Percentiles rank a stretch among this genome's conserved stretches.
Evolutionary conservation across 2,329 filamentous ascomycete genomes (phyloP).

Genomic region (Botrytis fabae): DNA sequence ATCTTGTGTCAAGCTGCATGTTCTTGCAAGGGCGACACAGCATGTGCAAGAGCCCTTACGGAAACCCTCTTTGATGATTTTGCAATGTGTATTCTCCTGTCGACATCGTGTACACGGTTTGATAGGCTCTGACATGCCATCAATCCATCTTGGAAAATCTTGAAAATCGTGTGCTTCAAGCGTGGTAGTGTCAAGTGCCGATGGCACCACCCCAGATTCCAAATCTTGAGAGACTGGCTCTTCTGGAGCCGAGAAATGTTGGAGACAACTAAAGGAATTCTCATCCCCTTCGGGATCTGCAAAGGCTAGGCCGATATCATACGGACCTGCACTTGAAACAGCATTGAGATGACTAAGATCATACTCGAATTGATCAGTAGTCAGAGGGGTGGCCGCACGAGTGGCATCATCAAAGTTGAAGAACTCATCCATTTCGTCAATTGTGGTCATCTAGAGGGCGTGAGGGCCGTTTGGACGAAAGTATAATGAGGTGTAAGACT

Average conservation of each 20-base stretch:
- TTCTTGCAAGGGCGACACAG: constrained; percentile 59
- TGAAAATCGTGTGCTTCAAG: constrained; percentile 48
- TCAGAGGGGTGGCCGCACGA: constrained; percentile 37
- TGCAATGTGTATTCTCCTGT: constrained; percentile 57
- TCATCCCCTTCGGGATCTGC: constrained; percentile 59
- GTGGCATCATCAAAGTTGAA: constrained; percentile 59
- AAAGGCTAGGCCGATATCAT: constrained; percentile 54
- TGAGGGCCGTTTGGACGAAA: not conserved
- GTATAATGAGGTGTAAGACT: not conserved
- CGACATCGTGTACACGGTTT: constrained; percentile 55
- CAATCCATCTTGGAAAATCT: constrained; percentile 41
- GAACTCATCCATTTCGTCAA: constrained; percentile 57
- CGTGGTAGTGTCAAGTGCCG: constrained; percentile 40
- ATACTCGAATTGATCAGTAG: constrained; percentile 15
- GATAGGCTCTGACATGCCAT: constrained; percentile 35
- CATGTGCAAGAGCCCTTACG: constrained; percentile 62
- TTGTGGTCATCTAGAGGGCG: constrained; percentile 43
- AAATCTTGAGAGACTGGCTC: constrained; percentile 39
- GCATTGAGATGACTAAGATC: constrained; percentile 15
- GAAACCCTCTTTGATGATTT: constrained; percentile 59
- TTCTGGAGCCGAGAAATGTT: constrained; percentile 53
- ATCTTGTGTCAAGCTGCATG: constrained; percentile 56
- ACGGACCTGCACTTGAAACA: constrained; percentile 34
- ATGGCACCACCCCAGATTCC: constrained; percentile 26
- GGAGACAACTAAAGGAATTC: constrained; percentile 59